phyloP scores from a whole-genome alignment of 2,329 filamentous ascomycete species.

The Onygenales sp. region DNA sequence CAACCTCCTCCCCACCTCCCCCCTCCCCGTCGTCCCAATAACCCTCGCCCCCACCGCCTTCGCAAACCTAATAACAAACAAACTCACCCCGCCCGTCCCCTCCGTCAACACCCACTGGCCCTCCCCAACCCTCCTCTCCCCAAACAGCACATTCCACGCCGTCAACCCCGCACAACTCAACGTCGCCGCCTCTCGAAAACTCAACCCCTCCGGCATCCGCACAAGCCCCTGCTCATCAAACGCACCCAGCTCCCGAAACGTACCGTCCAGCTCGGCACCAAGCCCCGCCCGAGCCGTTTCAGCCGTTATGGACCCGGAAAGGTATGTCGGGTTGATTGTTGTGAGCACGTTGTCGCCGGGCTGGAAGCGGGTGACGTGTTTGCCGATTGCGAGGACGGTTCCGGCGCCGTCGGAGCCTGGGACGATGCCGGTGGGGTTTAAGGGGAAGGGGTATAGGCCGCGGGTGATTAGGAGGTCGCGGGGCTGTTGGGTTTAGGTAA shows the following conservation, averaged over 20 bases:
- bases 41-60: conserved; percentile 37
- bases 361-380: conserved; percentile 41
- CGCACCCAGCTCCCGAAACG: neutral
- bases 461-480: neutral
- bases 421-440: conserved; percentile 5
- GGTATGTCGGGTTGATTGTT: conserved; percentile 15
- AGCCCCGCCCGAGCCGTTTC: neutral
- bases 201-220: conserved; percentile 1
- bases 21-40: conserved; percentile 46
- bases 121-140: conserved; percentile 27
- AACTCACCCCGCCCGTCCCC: conserved; percentile 44
- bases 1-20: conserved; percentile 39
- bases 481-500: neutral
- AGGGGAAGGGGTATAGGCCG: conserved; percentile 4
- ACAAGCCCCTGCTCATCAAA: conserved; percentile 4
- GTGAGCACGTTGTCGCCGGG: conserved; percentile 42
- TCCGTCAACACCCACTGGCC: conserved; percentile 42
- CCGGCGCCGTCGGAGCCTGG: conserved; percentile 43
- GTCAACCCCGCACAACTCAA: conserved; percentile 38
- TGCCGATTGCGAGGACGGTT: conserved; percentile 40
- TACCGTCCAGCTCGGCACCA: neutral
- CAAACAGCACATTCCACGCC: conserved; percentile 47
- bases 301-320: conserved; percentile 12
- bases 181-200: conserved; percentile 20
- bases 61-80: conserved; percentile 43